These are phyloP conservation scores for Phytophthora brassicae DNA, from an alignment of 352 stramenopile genomes.

Conservation along the genomic window DNA sequence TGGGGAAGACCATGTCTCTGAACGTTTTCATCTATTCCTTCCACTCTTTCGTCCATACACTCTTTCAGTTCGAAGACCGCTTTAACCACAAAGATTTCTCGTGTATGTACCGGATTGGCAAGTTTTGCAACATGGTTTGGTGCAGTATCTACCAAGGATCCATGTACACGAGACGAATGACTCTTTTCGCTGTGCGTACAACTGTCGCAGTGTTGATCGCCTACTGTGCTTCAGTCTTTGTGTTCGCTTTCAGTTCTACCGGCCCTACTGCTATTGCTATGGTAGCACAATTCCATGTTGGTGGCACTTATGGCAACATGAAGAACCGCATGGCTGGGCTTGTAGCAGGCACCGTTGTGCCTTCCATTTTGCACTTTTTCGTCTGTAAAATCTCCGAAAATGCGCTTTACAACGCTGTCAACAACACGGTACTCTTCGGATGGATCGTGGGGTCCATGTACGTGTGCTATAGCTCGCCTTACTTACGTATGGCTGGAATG, in stretches of 20 bases:
- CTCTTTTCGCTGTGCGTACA: slow-evolving; percentile 57
- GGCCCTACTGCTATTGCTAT: slow-evolving; percentile 65
- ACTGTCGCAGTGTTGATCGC: slow-evolving; percentile 57
- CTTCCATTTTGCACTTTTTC: slow-evolving; percentile 75
- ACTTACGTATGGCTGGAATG: slow-evolving; percentile 58
- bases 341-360: slow-evolving; percentile 68
- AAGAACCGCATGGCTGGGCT: slow-evolving; percentile 65
- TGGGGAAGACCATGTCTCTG: slow-evolving; percentile 66
- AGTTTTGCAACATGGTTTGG: slow-evolving; percentile 49
- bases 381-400: slow-evolving; percentile 50
- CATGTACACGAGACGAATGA: slow-evolving; percentile 43
- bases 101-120: slow-evolving; percentile 40
- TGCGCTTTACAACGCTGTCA: slow-evolving; percentile 55
- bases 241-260: slow-evolving; percentile 68
- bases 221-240: slow-evolving; percentile 57
- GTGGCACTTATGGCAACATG: slow-evolving; percentile 68
- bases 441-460: slow-evolving; percentile 76
- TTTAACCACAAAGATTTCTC: slow-evolving; percentile 73
- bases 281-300: slow-evolving; percentile 61
- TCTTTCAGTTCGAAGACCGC: slow-evolving; percentile 59
- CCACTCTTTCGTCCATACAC: slow-evolving; percentile 60
- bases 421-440: slow-evolving; percentile 61
- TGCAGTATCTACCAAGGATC: slow-evolving; percentile 40
- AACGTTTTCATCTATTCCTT: slow-evolving; percentile 85
- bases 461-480: slow-evolving; percentile 61